phyloP scores from a whole-genome alignment of 1,139 yeast species.

The Yamadazyma triangularis region DNA sequence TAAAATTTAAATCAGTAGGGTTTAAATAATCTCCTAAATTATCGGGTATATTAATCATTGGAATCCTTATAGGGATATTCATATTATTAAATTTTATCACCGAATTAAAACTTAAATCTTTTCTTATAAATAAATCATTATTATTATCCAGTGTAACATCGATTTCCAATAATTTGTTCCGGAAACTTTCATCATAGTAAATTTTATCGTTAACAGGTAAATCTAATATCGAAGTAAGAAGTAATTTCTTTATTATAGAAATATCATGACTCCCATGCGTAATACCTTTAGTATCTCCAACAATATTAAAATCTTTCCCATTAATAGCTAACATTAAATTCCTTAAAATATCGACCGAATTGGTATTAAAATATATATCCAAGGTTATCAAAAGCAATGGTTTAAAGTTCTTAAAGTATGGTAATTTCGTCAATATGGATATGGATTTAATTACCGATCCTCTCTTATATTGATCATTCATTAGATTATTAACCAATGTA shows the following conservation, averaged over 20 bases:
- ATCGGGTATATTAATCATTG: constrained; percentile 40
- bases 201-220: constrained; percentile 44
- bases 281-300: constrained; percentile 7
- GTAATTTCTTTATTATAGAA: constrained; percentile 32
- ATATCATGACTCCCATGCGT: constrained; percentile 10
- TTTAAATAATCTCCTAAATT: constrained; percentile 43
- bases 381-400: constrained; percentile 54
- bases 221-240: constrained; percentile 43
- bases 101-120: constrained; percentile 43
- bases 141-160: constrained; percentile 12
- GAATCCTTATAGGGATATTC: constrained; percentile 43
- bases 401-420: constrained; percentile 54
- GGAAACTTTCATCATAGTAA: constrained; percentile 35
- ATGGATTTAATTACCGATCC: constrained; percentile 56
- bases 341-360: constrained; percentile 19
- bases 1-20: constrained; percentile 43
- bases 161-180: constrained; percentile 33
- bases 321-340: constrained; percentile 32
- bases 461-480: constrained; percentile 43
- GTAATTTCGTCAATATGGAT: constrained; percentile 47
- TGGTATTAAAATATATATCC: constrained; percentile 38
- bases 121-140: constrained; percentile 35
- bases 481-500: constrained; percentile 51
- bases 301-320: constrained; percentile 26
- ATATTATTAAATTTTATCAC: constrained; percentile 31